These are phyloP conservation scores for Suillus fuscotomentosus DNA, from an alignment of 768 basidiomycete genomes.

Conservation along the genomic window DNA sequence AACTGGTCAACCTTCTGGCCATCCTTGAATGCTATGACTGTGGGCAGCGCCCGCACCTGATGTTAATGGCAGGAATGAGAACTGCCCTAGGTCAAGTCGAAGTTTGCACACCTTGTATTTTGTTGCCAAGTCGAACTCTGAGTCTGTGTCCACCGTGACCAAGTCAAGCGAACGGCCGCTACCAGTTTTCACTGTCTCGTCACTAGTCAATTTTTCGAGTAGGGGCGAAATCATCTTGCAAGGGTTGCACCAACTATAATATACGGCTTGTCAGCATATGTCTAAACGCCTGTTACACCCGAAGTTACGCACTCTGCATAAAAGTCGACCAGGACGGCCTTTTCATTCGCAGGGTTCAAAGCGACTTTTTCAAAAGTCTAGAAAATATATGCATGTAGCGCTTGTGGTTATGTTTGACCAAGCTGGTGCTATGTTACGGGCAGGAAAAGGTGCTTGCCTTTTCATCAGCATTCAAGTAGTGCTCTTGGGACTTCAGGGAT, in stretches of 20 bases:
- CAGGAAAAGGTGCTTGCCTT: conserved; percentile 35
- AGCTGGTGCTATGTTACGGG: conserved; percentile 4
- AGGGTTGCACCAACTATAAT: conserved; percentile 71
- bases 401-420: conserved; percentile 3
- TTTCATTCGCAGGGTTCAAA: conserved; percentile 38
- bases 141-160: conserved; percentile 66
- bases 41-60: conserved; percentile 75
- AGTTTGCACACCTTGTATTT: conserved; percentile 45
- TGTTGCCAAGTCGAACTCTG: conserved; percentile 47
- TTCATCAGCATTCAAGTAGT: conserved; percentile 45
- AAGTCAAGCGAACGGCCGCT: conserved; percentile 64
- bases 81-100: background rate
- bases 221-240: conserved; percentile 74
- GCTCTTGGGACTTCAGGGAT: conserved; percentile 29
- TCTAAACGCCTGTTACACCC: conserved; percentile 4
- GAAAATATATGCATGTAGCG: background rate
- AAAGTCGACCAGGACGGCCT: conserved; percentile 72
- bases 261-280: conserved; percentile 1
- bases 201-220: conserved; percentile 55
- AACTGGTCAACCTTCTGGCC: conserved; percentile 62
- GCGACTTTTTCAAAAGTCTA: conserved; percentile 36
- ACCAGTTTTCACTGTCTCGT: conserved; percentile 43
- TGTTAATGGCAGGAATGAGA: background rate
- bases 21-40: conserved; percentile 73
- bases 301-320: conserved; percentile 67